Base-by-base conservation (phyloP, 2,329 filamentous ascomycete species). In the Lachnellula occidentalis region DNA sequence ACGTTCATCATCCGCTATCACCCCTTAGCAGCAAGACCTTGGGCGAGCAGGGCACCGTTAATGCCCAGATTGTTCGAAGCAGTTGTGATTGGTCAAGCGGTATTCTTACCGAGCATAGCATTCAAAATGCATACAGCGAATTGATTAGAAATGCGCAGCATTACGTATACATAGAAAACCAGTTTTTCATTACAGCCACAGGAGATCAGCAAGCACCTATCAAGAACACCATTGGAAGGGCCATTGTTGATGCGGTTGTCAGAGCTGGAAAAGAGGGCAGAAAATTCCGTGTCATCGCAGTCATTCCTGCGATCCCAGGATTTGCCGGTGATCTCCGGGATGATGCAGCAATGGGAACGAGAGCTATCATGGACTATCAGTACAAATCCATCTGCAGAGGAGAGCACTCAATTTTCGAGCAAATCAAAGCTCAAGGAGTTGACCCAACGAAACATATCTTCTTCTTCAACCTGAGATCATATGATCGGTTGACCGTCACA, bases 281-380 rank as follows among this genome's bases (percentile, higher is more conserved):
- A 49, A 96, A 95, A 62, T 99, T 97, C 76, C 79, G 88, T 22
- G 83, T 99, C 61, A 95, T 99, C 58, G 81, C 96, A 54, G 64
- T 97, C 22, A 95, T 97, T 50, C 94, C 94, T 1, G 86, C 90
- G 1, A 87, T 99, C 54, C 92, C 94, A 7, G 94, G 92, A 0
- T 99, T 99, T 64, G 92, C 92, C 0, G 92, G 92, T 45, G 92
- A 97, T 67, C 77, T 99, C 31, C 78, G 92, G 54, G 84, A 91
- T 12, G 85, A 89, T 63, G 90, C 88, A 19, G 92, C 92, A 0
- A 82, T 83, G 1, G 92, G 92, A 9, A 97, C 92, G 0, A 75
- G 90, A 48, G 92, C 92, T 11, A 99, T 97, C 66, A 97, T 99
- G 67, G 92, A 97, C 69, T 97, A 96, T 67, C 94, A 97, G 69